Percentiles rank a stretch among this genome's conserved stretches.
These are phyloP conservation scores for Medicago arabica DNA, from an alignment of 306 rosid genomes.

Conservation along the genomic window DNA sequence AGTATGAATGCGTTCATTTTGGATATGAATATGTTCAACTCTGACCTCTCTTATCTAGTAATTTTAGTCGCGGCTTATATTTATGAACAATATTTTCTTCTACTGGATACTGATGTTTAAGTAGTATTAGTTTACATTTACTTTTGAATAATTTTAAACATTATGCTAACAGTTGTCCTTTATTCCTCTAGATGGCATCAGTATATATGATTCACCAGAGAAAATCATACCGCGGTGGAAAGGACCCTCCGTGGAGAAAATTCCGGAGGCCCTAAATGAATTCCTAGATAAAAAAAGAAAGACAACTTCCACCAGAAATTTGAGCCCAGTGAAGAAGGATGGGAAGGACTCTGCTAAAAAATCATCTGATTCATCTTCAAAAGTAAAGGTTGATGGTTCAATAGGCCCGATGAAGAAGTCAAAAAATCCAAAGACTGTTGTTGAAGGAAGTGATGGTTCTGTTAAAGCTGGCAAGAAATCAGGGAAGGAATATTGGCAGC, in stretches of 20 bases:
- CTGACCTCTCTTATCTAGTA: background rate
- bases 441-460: conserved; percentile 96
- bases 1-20: too few relatives aligned
- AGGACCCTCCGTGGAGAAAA: conserved; percentile 76
- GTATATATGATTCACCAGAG: conserved; percentile 85
- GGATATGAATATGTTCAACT: background rate
- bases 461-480: conserved; percentile 76
- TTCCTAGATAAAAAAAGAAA: conserved; percentile 59
- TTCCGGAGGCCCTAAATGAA: conserved; percentile 65
- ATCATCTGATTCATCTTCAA: conserved; percentile 52
- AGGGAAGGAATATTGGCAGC: conserved; percentile 97
- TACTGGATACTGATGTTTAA: too few relatives aligned
- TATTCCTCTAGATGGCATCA: conserved; percentile 73
- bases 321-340: conserved; percentile 54
- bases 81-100: background rate
- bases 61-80: background rate
- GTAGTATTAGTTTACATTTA: conserved; percentile 23
- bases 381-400: conserved; percentile 44
- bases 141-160: conserved; percentile 25
- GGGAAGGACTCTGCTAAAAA: conserved; percentile 46
- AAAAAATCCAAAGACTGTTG: conserved; percentile 58
- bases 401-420: conserved; percentile 36
- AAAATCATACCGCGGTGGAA: conserved; percentile 93
- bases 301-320: conserved; percentile 48
- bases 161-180: conserved; percentile 41